Percentiles rank a stretch among this genome's conserved stretches.
phyloP scores from a whole-genome alignment of 2,329 filamentous ascomycete species.

The Ceratocystis papillata region DNA sequence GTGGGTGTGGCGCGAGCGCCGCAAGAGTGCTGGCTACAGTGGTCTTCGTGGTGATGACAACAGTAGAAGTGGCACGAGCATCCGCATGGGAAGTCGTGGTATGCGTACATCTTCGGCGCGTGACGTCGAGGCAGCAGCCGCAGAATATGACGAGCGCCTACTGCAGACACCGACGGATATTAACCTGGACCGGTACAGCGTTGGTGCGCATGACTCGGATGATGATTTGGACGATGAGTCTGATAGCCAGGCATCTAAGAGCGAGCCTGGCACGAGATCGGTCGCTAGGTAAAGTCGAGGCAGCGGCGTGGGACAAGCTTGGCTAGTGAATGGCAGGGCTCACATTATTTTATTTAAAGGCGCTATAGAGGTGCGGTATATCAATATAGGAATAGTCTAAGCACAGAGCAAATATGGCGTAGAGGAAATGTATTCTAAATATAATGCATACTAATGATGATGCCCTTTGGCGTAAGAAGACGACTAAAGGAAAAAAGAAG shows the following conservation, averaged over 20 bases:
- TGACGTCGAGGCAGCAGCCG: conserved; percentile 54
- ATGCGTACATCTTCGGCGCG: conserved; percentile 28
- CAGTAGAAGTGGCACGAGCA: conserved; percentile 28
- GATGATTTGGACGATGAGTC: conserved; percentile 32
- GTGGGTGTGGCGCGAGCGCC: conserved; percentile 53
- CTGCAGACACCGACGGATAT: conserved; percentile 37
- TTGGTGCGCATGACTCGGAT: conserved; percentile 45
- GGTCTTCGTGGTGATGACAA: conserved; percentile 36
- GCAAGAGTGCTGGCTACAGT: conserved; percentile 45
- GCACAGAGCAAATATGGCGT: neutral
- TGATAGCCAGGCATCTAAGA: conserved; percentile 29
- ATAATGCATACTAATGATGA: conserved; percentile 11
- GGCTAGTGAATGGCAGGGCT: neutral
- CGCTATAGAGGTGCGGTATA: neutral
- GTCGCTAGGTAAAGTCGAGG: neutral
- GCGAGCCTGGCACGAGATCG: neutral
- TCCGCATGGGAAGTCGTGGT: conserved; percentile 28
- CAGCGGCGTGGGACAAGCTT: neutral
- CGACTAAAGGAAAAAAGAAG: neutral
- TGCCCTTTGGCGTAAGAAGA: neutral
- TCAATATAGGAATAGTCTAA: neutral
- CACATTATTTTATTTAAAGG: neutral
- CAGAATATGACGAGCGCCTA: conserved; percentile 52
- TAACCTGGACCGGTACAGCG: conserved; percentile 43
- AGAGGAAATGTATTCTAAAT: conserved; percentile 14